Evolutionary conservation across 768 basidiomycete species (phyloP), one percentile per base, ranked within the genome.

Genomic region (Butyriboletus loyo): DNA sequence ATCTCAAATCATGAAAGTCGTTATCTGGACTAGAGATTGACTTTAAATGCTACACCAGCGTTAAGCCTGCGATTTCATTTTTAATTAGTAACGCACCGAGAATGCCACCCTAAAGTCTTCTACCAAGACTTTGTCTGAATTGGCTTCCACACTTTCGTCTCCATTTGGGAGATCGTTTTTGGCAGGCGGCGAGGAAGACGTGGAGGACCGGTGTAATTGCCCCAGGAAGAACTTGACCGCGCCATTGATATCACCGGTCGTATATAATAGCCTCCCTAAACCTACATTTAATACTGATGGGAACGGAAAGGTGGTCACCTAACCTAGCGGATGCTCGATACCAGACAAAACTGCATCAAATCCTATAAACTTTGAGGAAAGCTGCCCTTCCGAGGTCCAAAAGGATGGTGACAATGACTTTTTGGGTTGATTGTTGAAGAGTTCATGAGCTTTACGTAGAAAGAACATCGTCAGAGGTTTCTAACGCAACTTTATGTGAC

Each of bases 31-130:
- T 74, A 14, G 84, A 77, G 17, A 81, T 86, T 2, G 81, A 75
- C 49, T 77, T 82, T 56, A 89, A 77, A 71, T 96, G 92, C 92
- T 95, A 49, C 3, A 22, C 49, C 22, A 45, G 22, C 22, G 17
- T 59, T n/a, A 57, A 41, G 19, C 0, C 14, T 2, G 13, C n/a
- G 15, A n/a, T 7, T 35, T 34, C 28, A 22, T 14, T n/a, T 31
- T 34, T 10, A 22, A 53, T 15, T 31, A 27, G 48, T n/a, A 19
- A 58, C 78, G 52, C 65, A 95, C 94, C 64, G 84, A 79, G 61
- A 89, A 88, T 6, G 97, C 92, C 14, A 93, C 82, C 22, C 82
- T 80, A 62, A 98, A 91, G 71, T 99, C 96, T 52, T 96, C 91
- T 32, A 98, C 65, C 53, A 82, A 87, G 7, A 91, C 75, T 53